phyloP scores from a whole-genome alignment of 2,329 filamentous ascomycete species.

The Colletotrichum zoysiae region DNA sequence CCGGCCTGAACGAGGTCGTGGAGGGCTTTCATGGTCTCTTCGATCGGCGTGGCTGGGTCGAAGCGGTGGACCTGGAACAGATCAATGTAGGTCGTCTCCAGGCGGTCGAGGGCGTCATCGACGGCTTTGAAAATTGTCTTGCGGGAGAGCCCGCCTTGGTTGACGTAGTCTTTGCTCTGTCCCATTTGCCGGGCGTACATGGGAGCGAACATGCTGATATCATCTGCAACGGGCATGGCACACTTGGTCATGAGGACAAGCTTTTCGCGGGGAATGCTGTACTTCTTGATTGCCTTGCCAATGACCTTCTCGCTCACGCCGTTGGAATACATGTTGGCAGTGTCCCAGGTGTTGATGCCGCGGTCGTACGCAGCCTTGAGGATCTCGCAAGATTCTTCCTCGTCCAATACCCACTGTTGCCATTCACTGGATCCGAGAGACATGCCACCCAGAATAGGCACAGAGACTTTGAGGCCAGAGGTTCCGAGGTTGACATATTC shows the following conservation, averaged over 20 bases:
- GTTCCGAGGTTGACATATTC: conserved; percentile 56
- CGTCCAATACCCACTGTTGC: conserved; percentile 31
- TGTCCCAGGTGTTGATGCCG: conserved; percentile 52
- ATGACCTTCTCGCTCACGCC: conserved; percentile 74
- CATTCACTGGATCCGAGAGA: conserved; percentile 39
- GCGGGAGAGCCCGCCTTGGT: conserved; percentile 44
- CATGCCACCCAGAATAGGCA: conserved; percentile 39
- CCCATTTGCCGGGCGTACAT: not conserved
- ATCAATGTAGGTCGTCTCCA: conserved; percentile 61
- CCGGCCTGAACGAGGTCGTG: conserved; percentile 70
- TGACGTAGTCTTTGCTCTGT: conserved; percentile 54
- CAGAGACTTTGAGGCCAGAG: conserved; percentile 37
- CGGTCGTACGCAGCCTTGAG: conserved; percentile 41
- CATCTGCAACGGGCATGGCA: conserved; percentile 45
- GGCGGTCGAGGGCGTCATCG: conserved; percentile 57
- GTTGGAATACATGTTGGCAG: conserved; percentile 70
- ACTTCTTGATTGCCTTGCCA: conserved; percentile 73
- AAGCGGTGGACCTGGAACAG: conserved; percentile 73
- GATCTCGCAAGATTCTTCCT: conserved; percentile 32
- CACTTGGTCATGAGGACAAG: conserved; percentile 74
- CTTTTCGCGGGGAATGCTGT: conserved; percentile 71
- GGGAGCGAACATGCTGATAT: conserved; percentile 47
- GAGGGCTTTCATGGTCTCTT: conserved; percentile 73
- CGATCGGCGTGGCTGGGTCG: conserved; percentile 62
- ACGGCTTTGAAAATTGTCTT: conserved; percentile 52